Conservation (phyloP, 192 early-diverging fungal species). For the Coemansia sp. region DNA sequence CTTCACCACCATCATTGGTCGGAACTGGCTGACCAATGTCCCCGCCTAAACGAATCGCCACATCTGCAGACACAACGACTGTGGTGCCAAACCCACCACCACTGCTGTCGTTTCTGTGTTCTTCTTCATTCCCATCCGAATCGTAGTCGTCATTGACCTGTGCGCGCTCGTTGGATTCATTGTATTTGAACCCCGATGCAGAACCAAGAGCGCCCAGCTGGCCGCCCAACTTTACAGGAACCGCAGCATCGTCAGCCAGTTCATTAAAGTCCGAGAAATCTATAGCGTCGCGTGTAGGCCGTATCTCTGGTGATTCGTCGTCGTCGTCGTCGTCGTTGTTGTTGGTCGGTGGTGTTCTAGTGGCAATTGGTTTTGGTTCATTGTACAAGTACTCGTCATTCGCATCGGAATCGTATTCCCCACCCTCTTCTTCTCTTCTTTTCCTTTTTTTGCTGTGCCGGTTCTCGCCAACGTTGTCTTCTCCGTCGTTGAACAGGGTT, state of each 20-base stretch:
- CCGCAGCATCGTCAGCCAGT: constrained; percentile 66
- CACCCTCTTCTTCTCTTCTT: background rate
- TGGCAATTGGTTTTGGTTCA: background rate
- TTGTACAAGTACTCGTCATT: constrained; percentile 46
- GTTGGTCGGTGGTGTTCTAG: background rate
- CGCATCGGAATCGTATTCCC: constrained; percentile 26
- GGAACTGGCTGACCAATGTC: too few relatives aligned
- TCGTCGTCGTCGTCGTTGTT: background rate
- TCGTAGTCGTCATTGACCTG: constrained; percentile 63
- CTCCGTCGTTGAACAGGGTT: constrained; percentile 28
- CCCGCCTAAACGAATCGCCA: too few relatives aligned
- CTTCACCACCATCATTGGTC: background rate
- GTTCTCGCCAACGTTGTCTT: background rate
- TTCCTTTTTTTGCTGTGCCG: background rate
- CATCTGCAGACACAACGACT: too few relatives aligned
- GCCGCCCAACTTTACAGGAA: constrained; percentile 19
- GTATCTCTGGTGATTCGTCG: constrained; percentile 37
- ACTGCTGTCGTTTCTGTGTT: background rate
- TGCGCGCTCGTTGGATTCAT: constrained; percentile 25
- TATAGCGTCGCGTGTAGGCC: constrained; percentile 69
- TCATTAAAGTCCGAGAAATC: constrained; percentile 87
- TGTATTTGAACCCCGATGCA: constrained; percentile 16
- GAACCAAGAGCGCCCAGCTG: background rate
- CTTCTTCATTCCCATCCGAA: constrained; percentile 38
- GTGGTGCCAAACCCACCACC: too few relatives aligned